phyloP scores from a whole-genome alignment of 2,329 filamentous ascomycete species.

The Ceratocystis variospora region DNA sequence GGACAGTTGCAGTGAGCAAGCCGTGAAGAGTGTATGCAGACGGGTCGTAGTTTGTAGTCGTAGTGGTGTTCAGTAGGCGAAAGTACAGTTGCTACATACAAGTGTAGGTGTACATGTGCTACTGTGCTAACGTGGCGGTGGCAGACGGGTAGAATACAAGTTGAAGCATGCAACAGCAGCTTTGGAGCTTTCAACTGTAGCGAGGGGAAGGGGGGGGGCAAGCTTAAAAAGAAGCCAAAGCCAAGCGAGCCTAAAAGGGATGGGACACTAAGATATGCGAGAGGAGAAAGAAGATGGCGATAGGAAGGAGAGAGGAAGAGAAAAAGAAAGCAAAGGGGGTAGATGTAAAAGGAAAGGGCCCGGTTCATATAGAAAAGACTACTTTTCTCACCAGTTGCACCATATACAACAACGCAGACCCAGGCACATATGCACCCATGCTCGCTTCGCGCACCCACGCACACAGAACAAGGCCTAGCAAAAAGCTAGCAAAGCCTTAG shows the following conservation, averaged over 20 bases:
- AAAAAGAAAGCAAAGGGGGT: conserved; percentile 14
- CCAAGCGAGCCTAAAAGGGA: conserved; percentile 13
- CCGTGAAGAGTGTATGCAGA: background rate
- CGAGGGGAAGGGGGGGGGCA: conserved; percentile 9
- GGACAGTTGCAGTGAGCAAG: background rate
- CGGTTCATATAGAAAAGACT: conserved; percentile 3
- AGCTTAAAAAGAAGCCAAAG: conserved; percentile 18
- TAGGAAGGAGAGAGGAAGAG: conserved; percentile 6
- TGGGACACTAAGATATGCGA: conserved; percentile 10
- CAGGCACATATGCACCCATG: background rate
- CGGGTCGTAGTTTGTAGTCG: too few relatives aligned
- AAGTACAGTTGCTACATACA: background rate
- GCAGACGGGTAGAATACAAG: conserved; percentile 7
- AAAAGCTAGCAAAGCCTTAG: background rate
- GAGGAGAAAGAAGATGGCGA: background rate
- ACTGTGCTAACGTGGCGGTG: background rate
- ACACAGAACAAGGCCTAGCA: background rate
- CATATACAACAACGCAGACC: too few relatives aligned
- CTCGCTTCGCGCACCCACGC: background rate
- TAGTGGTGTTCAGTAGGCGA: background rate
- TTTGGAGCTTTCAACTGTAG: background rate
- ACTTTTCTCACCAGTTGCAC: background rate
- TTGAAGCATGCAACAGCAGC: background rate
- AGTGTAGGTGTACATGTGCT: background rate
- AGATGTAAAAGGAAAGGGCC: conserved; percentile 9